Evolutionary conservation across 1,284 basidiomycete species (phyloP).

Genomic region (Trametes versicolor): DNA sequence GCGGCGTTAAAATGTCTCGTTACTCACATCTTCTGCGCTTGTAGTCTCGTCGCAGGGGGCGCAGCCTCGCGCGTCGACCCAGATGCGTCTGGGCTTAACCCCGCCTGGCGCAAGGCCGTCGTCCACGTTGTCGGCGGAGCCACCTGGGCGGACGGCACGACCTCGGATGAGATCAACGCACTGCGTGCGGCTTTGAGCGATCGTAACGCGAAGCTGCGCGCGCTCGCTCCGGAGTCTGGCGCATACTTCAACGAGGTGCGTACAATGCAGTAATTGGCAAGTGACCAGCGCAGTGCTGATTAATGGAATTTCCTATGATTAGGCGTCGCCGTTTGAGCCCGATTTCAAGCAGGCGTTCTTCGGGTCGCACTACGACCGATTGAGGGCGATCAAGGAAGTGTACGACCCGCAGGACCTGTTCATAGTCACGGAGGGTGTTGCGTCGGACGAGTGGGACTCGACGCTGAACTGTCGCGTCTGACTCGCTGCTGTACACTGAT

Average conservation of each 20-base stretch:
- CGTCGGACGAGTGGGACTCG: slow-evolving; percentile 51
- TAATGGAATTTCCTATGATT: neutral
- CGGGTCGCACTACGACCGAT: slow-evolving; percentile 51
- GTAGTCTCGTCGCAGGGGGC: slow-evolving; percentile 45
- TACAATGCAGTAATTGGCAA: neutral
- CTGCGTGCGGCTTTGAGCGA: slow-evolving; percentile 39
- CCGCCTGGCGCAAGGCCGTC: slow-evolving; percentile 54
- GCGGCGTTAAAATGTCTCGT: too few species aligned
- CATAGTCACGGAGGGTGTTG: slow-evolving; percentile 54
- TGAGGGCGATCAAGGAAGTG: slow-evolving; percentile 53
- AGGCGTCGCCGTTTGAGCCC: slow-evolving; percentile 53
- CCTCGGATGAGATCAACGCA: slow-evolving; percentile 39
- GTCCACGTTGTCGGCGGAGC: slow-evolving; percentile 38
- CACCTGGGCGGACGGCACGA: slow-evolving; percentile 47
- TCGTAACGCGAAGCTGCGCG: slow-evolving; percentile 37
- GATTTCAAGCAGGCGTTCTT: slow-evolving; percentile 54
- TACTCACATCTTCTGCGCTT: too few species aligned
- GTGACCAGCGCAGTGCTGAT: too few species aligned
- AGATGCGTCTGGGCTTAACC: slow-evolving; percentile 52
- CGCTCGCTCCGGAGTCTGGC: slow-evolving; percentile 45
- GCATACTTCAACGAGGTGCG: slow-evolving; percentile 56
- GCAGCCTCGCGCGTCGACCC: slow-evolving; percentile 48
- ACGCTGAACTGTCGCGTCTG: slow-evolving; percentile 37
- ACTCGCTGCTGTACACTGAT: too few species aligned
- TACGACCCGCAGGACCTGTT: slow-evolving; percentile 57